Percentiles rank a stretch among this genome's conserved stretches.
Evolutionary conservation across 495 filamentous ascomycete genomes (phyloP).

Genomic region (Recurvomyces mirabilis): DNA sequence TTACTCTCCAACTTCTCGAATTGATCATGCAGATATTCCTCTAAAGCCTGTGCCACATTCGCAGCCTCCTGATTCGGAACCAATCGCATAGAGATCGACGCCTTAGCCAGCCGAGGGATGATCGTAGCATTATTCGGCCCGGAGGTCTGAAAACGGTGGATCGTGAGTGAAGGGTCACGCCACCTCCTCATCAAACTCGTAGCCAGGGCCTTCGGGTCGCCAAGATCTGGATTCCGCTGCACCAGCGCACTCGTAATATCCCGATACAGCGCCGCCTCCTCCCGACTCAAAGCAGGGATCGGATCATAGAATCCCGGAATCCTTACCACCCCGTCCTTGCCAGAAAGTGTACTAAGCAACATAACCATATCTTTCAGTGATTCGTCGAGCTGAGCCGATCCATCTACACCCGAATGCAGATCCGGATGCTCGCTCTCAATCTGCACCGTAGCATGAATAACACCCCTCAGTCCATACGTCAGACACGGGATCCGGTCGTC

Average conservation of each 20-base stretch:
- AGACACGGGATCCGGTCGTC: constrained; percentile 91
- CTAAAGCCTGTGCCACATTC: constrained; percentile 55
- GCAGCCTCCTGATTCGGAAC: constrained; percentile 84
- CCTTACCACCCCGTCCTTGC: constrained; percentile 46
- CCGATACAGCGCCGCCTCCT: constrained; percentile 71
- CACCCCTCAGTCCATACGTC: constrained; percentile 89
- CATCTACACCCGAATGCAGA: constrained; percentile 90
- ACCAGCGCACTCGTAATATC: constrained; percentile 70
- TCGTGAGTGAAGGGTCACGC: constrained; percentile 89
- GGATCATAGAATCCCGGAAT: constrained; percentile 77
- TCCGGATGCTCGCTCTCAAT: constrained; percentile 79
- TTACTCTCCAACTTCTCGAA: constrained; percentile 63
- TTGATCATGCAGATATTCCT: constrained; percentile 53
- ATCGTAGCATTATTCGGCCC: constrained; percentile 72
- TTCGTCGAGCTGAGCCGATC: constrained; percentile 76
- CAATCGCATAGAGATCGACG: constrained; percentile 77
- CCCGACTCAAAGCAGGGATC: constrained; percentile 60
- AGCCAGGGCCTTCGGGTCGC: constrained; percentile 56
- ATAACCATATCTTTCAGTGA: constrained; percentile 80
- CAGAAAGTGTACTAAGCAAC: constrained; percentile 66
- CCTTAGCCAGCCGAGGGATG: constrained; percentile 76
- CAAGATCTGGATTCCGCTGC: constrained; percentile 54
- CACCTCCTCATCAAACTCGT: constrained; percentile 79
- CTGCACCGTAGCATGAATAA: constrained; percentile 82
- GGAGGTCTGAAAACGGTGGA: constrained; percentile 85